Percentiles rank a stretch among this genome's conserved stretches.
These are phyloP conservation scores for Monilinia fructigena DNA, from an alignment of 2,329 filamentous ascomycete genomes.

Conservation along the genomic window DNA sequence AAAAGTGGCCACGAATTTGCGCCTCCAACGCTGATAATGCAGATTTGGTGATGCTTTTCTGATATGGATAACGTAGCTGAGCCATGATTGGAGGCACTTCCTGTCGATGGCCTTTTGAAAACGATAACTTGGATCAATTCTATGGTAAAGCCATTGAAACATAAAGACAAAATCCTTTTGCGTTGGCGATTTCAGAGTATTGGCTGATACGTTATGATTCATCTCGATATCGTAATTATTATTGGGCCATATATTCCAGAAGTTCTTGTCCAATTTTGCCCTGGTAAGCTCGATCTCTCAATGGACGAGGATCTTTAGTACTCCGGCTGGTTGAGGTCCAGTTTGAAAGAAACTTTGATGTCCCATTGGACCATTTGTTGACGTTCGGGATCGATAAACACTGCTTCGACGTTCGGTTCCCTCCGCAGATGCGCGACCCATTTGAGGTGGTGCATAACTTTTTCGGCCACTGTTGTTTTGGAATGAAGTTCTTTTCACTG, in stretches of 20 bases:
- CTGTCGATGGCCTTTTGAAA: slow-evolving; percentile 93
- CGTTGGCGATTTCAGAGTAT: slow-evolving; percentile 88
- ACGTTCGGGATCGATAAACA: slow-evolving; percentile 71
- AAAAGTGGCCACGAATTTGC: slow-evolving; percentile 93
- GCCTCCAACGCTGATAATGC: slow-evolving; percentile 93
- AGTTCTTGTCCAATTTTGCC: slow-evolving; percentile 83
- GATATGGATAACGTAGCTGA: slow-evolving; percentile 90
- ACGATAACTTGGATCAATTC: slow-evolving; percentile 88
- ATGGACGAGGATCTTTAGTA: slow-evolving; percentile 79
- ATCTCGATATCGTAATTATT: slow-evolving; percentile 98
- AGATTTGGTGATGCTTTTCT: slow-evolving; percentile 93
- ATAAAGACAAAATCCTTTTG: slow-evolving; percentile 98
- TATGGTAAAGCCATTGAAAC: slow-evolving; percentile 96
- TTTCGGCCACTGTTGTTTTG: slow-evolving; percentile 67
- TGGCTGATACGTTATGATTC: slow-evolving; percentile 89
- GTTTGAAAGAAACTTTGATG: slow-evolving; percentile 96
- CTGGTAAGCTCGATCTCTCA: slow-evolving; percentile 79
- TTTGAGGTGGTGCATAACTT: slow-evolving; percentile 48
- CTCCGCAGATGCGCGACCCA: slow-evolving; percentile 40
- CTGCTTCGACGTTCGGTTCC: slow-evolving; percentile 73
- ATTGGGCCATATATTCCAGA: slow-evolving; percentile 81
- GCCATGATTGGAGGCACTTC: slow-evolving; percentile 92
- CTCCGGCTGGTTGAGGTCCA: slow-evolving; percentile 74
- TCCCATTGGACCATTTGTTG: slow-evolving; percentile 62
- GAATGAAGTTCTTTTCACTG: slow-evolving; percentile 78